These are phyloP conservation scores for Capsicum rhomboideum DNA, from an alignment of 257 asterid genomes.

Conservation along the genomic window DNA sequence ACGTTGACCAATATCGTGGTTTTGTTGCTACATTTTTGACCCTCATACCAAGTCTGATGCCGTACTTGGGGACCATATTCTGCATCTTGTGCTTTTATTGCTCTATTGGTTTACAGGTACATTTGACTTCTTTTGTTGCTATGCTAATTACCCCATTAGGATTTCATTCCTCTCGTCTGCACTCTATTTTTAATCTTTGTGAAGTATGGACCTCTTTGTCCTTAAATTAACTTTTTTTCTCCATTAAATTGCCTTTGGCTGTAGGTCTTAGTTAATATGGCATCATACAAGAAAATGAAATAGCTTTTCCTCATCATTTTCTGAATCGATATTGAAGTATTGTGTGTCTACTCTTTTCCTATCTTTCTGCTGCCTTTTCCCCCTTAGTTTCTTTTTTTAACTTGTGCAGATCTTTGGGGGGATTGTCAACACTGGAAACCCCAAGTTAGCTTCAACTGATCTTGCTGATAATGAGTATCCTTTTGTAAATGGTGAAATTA, in stretches of 20 bases:
- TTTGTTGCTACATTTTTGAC: conserved; percentile 93
- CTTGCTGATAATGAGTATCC: conserved; percentile 88
- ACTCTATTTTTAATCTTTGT: neutral
- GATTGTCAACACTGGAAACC: conserved; percentile 74
- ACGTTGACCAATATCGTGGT: conserved; percentile 79
- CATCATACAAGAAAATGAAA: neutral
- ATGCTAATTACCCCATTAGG: neutral
- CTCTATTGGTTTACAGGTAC: conserved; percentile 93
- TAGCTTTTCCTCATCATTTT: neutral
- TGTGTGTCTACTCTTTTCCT: neutral
- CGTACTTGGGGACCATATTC: conserved; percentile 88
- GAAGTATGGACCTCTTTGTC: neutral
- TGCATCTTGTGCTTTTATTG: conserved; percentile 89
- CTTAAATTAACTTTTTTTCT: too few relatives aligned
- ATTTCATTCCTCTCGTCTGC: neutral
- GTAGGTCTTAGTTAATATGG: neutral
- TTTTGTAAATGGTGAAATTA: conserved; percentile 2
- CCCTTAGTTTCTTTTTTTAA: neutral
- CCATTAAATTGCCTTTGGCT: neutral
- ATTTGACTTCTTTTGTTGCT: neutral
- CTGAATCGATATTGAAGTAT: neutral
- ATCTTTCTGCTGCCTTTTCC: neutral
- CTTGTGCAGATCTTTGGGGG: conserved; percentile 87
- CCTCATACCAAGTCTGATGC: conserved; percentile 94
- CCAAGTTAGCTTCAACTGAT: conserved; percentile 65